Percentiles rank a stretch among this genome's conserved stretches.
These are phyloP conservation scores for Vaccinium vitisidaea DNA, from an alignment of 148 eudicot genomes.

Conservation along the genomic window DNA sequence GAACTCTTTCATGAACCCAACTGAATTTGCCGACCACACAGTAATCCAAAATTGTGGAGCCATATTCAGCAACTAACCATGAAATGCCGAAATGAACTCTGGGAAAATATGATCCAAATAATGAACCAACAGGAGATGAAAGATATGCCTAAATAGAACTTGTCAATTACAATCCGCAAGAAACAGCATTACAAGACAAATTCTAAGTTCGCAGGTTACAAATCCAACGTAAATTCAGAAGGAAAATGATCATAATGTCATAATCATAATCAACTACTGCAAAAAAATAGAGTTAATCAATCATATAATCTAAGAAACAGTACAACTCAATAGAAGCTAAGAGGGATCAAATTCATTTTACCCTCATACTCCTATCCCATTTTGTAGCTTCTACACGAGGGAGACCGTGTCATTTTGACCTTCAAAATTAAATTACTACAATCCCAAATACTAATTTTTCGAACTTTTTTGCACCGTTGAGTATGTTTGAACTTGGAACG, in stretches of 20 bases:
- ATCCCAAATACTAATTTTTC: no score
- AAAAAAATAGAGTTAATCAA: constrained; percentile 4
- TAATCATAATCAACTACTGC: not conserved
- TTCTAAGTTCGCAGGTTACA: constrained; percentile 10
- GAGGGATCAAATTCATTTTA: constrained; percentile 8
- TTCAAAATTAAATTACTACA: no score
- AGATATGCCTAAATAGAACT: not conserved
- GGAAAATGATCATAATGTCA: not conserved
- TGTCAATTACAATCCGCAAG: not conserved
- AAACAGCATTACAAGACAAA: not conserved
- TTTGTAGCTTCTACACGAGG: no score
- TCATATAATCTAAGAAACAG: not conserved
- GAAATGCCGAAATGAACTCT: not conserved
- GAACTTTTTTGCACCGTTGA: no score
- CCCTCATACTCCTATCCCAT: not conserved
- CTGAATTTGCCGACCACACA: not conserved
- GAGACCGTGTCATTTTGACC: no score
- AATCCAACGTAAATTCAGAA: not conserved
- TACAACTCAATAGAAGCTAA: not conserved
- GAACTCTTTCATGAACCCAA: not conserved
- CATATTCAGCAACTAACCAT: not conserved
- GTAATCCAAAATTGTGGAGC: not conserved
- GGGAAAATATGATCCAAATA: not conserved
- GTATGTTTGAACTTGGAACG: no score
- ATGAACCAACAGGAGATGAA: not conserved